Base-by-base conservation (phyloP, 306 rosid genomes). In the Cucurbita ficifolia region DNA sequence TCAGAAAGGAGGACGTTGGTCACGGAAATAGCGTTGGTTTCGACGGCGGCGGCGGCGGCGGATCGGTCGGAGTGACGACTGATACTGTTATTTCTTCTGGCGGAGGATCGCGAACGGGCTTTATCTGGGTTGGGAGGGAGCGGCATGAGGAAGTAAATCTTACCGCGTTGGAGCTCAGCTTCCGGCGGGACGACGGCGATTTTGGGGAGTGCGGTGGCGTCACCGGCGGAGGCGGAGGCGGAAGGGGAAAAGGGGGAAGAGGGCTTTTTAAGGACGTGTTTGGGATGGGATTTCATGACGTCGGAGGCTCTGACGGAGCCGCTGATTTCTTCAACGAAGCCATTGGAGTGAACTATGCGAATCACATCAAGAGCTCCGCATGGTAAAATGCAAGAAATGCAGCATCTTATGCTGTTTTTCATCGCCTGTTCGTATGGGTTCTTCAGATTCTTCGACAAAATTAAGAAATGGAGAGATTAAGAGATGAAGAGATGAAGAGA, bases 371-470 rank as follows among this genome's bases (percentile, higher is more conserved):
- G 84, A 19, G 91, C 92, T 55, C 98, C 98, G 10, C 97, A 94
- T 8, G 98, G 98, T 0, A 94, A 89, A 87, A 94, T 88, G 92
- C 98, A 94, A 75, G 98, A 87, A 79, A 94, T 90, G 87, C 91
- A 94, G 78, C 97, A 90, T 77, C 94, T 81, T 45, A 94, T 83
- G 83, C 81, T 86, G 80, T 94, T 91, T 70, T 85, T 90, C 97
- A 94, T 94, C 18, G 52, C 61, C 18, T 59, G 0, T 9, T 18
- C n/a, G n/a, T n/a, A n/a, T n/a, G n/a, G n/a, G n/a, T n/a, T n/a
- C n/a, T n/a, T n/a, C n/a, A n/a, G n/a, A n/a, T n/a, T n/a, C n/a
- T n/a, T n/a, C n/a, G n/a, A n/a, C n/a, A n/a, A n/a, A n/a, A n/a
- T n/a, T n/a, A n/a, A n/a, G n/a, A n/a, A 17, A 9, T 51, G 35